These are phyloP conservation scores for Choanephora cucurbitarum DNA, from an alignment of 371 early-diverging fungal genomes.

Conservation along the genomic window DNA sequence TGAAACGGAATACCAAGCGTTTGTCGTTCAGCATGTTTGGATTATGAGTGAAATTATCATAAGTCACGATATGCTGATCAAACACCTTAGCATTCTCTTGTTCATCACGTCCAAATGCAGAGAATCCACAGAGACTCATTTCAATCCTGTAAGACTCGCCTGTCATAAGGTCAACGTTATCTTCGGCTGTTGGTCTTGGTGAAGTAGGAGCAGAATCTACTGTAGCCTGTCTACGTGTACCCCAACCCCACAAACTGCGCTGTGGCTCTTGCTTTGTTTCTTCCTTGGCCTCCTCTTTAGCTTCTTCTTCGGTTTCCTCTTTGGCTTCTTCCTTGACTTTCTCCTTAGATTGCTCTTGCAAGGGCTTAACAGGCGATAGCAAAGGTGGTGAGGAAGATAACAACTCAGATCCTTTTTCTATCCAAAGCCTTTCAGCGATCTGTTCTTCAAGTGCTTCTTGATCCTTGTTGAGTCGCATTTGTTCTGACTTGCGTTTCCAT, in stretches of 20 bases:
- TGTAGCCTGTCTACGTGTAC: conserved; percentile 17
- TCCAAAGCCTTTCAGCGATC: neutral
- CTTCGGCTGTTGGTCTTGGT: conserved; percentile 14
- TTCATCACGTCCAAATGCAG: conserved; percentile 38
- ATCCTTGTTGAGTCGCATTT: neutral
- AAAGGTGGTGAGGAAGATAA: too few relatives aligned
- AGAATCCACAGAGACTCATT: conserved; percentile 57
- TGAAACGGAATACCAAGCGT: conserved; percentile 65
- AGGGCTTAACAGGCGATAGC: too few relatives aligned
- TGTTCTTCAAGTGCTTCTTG: conserved; percentile 4
- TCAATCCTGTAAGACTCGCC: conserved; percentile 46
- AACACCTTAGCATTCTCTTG: conserved; percentile 63
- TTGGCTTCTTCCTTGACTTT: neutral
- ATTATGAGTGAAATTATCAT: conserved; percentile 63
- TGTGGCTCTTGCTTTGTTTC: neutral
- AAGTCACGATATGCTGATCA: conserved; percentile 55
- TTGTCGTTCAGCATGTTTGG: conserved; percentile 69
- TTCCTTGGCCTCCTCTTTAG: conserved; percentile 1
- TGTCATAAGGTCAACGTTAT: conserved; percentile 16
- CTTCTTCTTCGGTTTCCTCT: neutral
- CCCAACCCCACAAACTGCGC: conserved; percentile 36
- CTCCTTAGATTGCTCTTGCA: neutral
- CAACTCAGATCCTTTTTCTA: neutral
- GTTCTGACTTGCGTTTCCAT: neutral
- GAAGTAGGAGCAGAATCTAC: conserved; percentile 11